These are phyloP conservation scores for Cytospora piceicola DNA, from an alignment of 2,329 filamentous ascomycete species.

Conservation along the genomic window DNA sequence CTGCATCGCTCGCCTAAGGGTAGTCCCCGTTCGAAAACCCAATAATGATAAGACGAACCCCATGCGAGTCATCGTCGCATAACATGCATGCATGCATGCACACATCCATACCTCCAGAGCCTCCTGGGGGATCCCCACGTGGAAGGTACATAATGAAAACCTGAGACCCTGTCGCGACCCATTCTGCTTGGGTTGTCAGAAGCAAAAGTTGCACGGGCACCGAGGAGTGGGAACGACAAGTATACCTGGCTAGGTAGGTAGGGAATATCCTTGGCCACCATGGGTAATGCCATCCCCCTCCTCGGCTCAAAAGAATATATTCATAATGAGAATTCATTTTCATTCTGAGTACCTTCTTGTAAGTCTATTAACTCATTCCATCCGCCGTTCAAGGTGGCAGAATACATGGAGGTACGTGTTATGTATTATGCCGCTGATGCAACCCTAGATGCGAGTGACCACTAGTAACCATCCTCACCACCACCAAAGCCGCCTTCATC, in stretches of 20 bases:
- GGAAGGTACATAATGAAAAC: not conserved
- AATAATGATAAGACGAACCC: too few relatives aligned
- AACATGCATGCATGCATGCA: not conserved
- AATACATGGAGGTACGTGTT: conserved; percentile 7
- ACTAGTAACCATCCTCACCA: conserved; percentile 16
- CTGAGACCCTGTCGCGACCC: not conserved
- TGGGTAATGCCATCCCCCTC: not conserved
- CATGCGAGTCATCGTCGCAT: not conserved
- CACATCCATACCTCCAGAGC: too few relatives aligned
- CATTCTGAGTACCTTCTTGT: not conserved
- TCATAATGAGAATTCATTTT: not conserved
- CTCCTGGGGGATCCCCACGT: not conserved
- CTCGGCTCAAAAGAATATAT: not conserved
- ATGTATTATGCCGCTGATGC: not conserved
- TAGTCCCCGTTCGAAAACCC: too few relatives aligned
- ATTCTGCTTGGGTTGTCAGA: not conserved
- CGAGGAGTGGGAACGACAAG: too few relatives aligned
- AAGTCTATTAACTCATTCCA: not conserved
- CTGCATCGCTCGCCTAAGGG: not conserved
- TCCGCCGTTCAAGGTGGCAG: not conserved
- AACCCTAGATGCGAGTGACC: not conserved
- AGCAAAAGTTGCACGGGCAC: not conserved
- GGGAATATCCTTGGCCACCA: not conserved
- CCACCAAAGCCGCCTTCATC: conserved; percentile 7
- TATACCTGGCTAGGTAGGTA: too few relatives aligned